Evolutionary conservation across 2,329 filamentous ascomycete genomes (phyloP).

Genomic region (Aureobasidium sp.): DNA sequence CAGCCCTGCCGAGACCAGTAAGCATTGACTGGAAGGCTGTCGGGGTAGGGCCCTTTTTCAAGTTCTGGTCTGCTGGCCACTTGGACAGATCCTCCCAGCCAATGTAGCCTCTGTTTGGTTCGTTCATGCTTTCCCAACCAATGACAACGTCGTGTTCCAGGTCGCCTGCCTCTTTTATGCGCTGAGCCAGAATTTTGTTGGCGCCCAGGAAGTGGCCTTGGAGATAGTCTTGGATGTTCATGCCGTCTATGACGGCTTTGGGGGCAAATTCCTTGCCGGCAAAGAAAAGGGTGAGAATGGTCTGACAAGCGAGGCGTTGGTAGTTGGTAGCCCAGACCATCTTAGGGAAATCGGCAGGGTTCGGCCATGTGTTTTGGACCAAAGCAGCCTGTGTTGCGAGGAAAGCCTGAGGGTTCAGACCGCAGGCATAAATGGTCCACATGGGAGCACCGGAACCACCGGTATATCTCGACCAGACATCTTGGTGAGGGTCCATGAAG

Average conservation of each 20-base stretch:
- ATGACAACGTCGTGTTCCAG: constrained; percentile 80
- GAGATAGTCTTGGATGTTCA: constrained; percentile 94
- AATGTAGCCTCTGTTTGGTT: constrained; percentile 82
- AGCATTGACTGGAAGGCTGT: constrained; percentile 92
- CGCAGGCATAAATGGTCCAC: constrained; percentile 95
- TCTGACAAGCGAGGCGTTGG: constrained; percentile 72
- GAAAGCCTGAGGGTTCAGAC: constrained; percentile 79
- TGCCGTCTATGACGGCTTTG: constrained; percentile 86
- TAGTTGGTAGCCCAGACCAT: constrained; percentile 99
- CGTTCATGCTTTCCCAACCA: constrained; percentile 94
- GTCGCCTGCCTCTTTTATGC: constrained; percentile 83
- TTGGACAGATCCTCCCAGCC: constrained; percentile 72
- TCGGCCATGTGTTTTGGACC: constrained; percentile 86
- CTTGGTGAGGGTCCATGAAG: constrained; percentile 98
- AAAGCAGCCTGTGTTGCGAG: constrained; percentile 80
- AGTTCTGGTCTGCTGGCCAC: constrained; percentile 76
- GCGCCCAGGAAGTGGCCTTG: constrained; percentile 78
- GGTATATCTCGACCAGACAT: constrained; percentile 93
- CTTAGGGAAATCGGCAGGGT: constrained; percentile 81
- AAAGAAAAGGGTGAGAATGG: constrained; percentile 92
- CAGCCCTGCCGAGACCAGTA: constrained; percentile 81
- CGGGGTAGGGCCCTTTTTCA: constrained; percentile 87
- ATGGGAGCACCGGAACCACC: constrained; percentile 92
- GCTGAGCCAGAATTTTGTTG: constrained; percentile 68
- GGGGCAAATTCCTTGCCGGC: constrained; percentile 85